Evolutionary conservation across 495 filamentous ascomycete genomes (phyloP), one percentile per base, ranked within the genome.

Genomic region (Glutinoglossum americanum): DNA sequence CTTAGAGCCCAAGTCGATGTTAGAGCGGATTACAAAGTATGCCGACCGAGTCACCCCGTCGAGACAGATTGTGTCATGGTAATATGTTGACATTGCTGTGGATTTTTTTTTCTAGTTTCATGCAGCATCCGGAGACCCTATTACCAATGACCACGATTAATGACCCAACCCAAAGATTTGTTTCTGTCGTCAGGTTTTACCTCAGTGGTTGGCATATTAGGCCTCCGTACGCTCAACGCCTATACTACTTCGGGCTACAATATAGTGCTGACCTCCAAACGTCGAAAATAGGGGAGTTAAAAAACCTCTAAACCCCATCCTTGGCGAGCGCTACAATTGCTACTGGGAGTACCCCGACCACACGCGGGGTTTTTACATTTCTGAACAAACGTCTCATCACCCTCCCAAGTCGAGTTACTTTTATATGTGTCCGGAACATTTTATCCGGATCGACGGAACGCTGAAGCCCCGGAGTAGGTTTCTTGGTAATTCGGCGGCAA

Each of bases 391-490:
- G 4, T 99, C 89, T 19, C 92, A 99, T 68, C 92, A 99, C 65
- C 92, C 92, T 23, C 92, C 92, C 1, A 99, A 99, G 67, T 96
- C 89, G 59, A 93, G 87, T 69, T 99, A 99, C 69, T 99, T 97
- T 68, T 99, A 92, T 71, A 94, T 96, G 84, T 89, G 87, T 2
- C 92, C 92, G 4, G 86, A 89, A 56, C 90, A 97, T 64, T 73
- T 90, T 57, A 94, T 99, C 60, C 79, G 92, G 28, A 94, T 99
- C 63, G 92, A 99, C 65, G 92, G 92, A 19, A 92, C 87, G 11
- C 73, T 98, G 60, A 96, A 97, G 65, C 92, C 92, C n/a, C 81
- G 89, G 63, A 94, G 89, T 70, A 92, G 82, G 64, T 99, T 99
- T 67, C 69, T 98, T 32, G 92, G 92, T 26, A 99, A 97, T 70